Evolutionary conservation across 441 rosid genomes (phyloP).

Genomic region (Jatropha podagrica): DNA sequence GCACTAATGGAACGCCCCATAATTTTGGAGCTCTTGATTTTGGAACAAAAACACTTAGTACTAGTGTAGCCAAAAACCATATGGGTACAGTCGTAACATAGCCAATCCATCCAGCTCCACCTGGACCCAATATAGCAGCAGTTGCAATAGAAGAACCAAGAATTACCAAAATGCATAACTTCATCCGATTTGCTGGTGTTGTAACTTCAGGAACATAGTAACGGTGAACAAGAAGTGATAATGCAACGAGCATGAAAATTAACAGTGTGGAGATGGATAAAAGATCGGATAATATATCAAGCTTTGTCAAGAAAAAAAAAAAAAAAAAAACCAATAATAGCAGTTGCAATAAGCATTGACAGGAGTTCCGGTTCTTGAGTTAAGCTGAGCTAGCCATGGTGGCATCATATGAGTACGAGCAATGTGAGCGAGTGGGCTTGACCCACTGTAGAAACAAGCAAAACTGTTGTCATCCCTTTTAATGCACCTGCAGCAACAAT

Average conservation of each 20-base stretch:
- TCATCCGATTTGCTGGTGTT: constrained; percentile 33
- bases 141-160: constrained; percentile 52
- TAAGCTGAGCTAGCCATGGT: constrained; percentile 28
- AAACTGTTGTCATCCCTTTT: constrained; percentile 33
- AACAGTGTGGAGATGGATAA: constrained; percentile 44
- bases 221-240: constrained; percentile 71
- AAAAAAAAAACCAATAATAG: constrained; percentile 38
- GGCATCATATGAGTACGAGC: constrained; percentile 37
- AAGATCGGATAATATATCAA: constrained; percentile 28
- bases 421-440: constrained; percentile 30
- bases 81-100: constrained; percentile 52
- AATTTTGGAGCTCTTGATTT: constrained; percentile 59
- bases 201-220: constrained; percentile 66
- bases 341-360: constrained; percentile 19
- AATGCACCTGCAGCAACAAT: constrained; percentile 30
- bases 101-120: constrained; percentile 51
- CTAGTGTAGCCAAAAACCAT: constrained; percentile 52
- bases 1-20: constrained; percentile 84
- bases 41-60: constrained; percentile 47
- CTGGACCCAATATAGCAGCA: constrained; percentile 54
- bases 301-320: constrained; percentile 26
- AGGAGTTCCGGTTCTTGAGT: constrained; percentile 25
- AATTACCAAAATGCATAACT: constrained; percentile 44
- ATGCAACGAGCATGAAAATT: constrained; percentile 71
- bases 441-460: constrained; percentile 27